Percentiles rank a stretch among this genome's conserved stretches.
These are phyloP conservation scores for Pythium rishiriense DNA, from an alignment of 352 stramenopile genomes.

Conservation along the genomic window DNA sequence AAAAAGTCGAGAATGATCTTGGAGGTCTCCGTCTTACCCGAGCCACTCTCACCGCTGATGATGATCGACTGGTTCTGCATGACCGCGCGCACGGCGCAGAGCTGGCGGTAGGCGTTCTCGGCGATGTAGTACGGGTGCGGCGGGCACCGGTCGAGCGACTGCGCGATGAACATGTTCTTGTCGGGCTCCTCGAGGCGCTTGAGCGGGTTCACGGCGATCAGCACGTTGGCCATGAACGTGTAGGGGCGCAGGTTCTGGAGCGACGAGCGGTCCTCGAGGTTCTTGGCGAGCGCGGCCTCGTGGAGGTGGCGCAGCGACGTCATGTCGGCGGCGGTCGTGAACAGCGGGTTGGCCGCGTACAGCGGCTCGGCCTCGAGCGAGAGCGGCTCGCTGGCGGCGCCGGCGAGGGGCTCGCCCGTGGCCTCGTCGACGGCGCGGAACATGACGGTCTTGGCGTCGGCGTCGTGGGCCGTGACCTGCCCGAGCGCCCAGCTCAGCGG, in stretches of 20 bases:
- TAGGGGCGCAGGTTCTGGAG: constrained; percentile 78
- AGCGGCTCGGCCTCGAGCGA: constrained; percentile 48
- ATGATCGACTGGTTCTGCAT: constrained; percentile 95
- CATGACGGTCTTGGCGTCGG: constrained; percentile 32
- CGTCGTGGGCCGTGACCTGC: constrained; percentile 59
- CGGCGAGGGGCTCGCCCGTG: constrained; percentile 48
- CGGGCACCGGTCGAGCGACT: constrained; percentile 64
- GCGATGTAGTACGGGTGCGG: constrained; percentile 87
- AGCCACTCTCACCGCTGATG: constrained; percentile 93
- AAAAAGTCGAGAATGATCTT: constrained; percentile 92
- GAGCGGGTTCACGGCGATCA: constrained; percentile 86
- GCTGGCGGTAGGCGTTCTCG: constrained; percentile 76
- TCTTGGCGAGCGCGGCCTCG: constrained; percentile 86
- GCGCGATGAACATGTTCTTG: constrained; percentile 68
- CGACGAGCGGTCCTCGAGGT: constrained; percentile 80
- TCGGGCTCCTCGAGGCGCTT: constrained; percentile 71
- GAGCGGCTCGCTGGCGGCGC: constrained; percentile 34
- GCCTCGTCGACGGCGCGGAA: constrained; percentile 65
- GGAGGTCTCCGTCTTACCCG: constrained; percentile 95
- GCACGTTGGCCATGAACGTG: constrained; percentile 88
- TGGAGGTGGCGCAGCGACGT: constrained; percentile 82
- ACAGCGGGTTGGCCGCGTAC: constrained; percentile 73
- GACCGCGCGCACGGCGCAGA: constrained; percentile 75
- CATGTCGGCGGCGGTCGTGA: constrained; percentile 77
- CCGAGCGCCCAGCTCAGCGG: constrained; percentile 63